A percentile compares a stretch with the other conserved stretches of the same genome.
These are phyloP conservation scores for Pulveroboletus sp. DNA, from an alignment of 768 basidiomycete species.

Conservation along the genomic window DNA sequence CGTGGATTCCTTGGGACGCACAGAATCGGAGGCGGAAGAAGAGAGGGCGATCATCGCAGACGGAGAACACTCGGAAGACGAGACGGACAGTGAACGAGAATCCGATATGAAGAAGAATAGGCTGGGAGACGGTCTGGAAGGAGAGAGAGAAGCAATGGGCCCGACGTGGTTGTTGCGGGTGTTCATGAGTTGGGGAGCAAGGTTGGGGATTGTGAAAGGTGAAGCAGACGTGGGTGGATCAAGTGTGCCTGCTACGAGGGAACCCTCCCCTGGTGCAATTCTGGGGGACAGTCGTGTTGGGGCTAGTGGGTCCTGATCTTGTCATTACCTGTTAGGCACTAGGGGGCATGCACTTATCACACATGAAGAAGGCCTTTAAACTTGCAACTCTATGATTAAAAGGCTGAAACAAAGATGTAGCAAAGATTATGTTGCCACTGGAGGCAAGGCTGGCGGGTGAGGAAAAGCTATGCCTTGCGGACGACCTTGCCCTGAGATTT, in stretches of 20 bases:
- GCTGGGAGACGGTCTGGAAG: slow-evolving; percentile 24
- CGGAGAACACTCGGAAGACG: slow-evolving; percentile 29
- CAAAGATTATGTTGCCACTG: not conserved
- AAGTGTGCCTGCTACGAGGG: slow-evolving; percentile 13
- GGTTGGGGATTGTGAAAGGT: slow-evolving; percentile 44
- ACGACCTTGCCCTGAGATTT: slow-evolving; percentile 66
- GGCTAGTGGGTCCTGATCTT: slow-evolving; percentile 11
- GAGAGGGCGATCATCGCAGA: slow-evolving; percentile 39
- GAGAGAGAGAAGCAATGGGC: slow-evolving; percentile 55
- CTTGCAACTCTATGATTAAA: slow-evolving; percentile 11
- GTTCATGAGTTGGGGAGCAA: slow-evolving; percentile 73
- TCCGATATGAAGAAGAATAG: slow-evolving; percentile 15
- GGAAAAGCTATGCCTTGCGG: slow-evolving; percentile 20
- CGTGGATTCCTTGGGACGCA: slow-evolving; percentile 66
- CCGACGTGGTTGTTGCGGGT: slow-evolving; percentile 75
- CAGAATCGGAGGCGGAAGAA: slow-evolving; percentile 74
- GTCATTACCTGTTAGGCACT: slow-evolving; percentile 6
- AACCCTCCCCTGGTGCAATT: slow-evolving; percentile 12
- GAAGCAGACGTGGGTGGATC: slow-evolving; percentile 18
- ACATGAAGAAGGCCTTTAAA: slow-evolving; percentile 1
- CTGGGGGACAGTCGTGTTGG: slow-evolving; percentile 1
- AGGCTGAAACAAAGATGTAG: slow-evolving; percentile 1
- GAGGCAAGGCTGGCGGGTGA: not conserved
- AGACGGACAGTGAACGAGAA: slow-evolving; percentile 29
- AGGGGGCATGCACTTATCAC: slow-evolving; percentile 9